Conservation (phyloP, 768 basidiomycete genomes). For the Phaeotremella skinneri region DNA sequence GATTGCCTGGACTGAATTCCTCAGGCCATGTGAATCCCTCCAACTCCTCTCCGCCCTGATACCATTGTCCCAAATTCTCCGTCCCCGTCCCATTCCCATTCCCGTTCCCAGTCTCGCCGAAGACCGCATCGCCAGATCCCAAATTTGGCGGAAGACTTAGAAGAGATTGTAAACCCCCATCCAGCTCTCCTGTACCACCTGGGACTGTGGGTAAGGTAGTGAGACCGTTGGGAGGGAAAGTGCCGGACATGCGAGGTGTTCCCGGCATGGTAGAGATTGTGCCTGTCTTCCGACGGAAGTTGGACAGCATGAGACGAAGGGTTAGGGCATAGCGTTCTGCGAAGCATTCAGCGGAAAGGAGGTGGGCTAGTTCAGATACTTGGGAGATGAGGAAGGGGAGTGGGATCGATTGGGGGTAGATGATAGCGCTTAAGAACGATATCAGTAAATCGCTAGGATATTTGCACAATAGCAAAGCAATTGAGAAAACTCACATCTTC, state of each 20-base stretch:
- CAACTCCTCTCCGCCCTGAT: slow-evolving; percentile 66
- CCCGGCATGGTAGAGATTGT: slow-evolving; percentile 53
- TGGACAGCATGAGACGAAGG: slow-evolving; percentile 87
- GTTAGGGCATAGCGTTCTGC: slow-evolving; percentile 91
- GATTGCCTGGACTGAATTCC: slow-evolving; percentile 69
- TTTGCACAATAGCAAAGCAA: not conserved
- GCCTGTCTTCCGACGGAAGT: slow-evolving; percentile 82
- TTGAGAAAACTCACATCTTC: slow-evolving; percentile 61
- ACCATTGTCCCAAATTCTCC: slow-evolving; percentile 59
- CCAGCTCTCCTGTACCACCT: slow-evolving; percentile 12
- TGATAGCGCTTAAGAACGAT: slow-evolving; percentile 58
- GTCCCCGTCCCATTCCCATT: slow-evolving; percentile 13
- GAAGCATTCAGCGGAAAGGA: slow-evolving; percentile 79
- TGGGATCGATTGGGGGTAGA: slow-evolving; percentile 83
- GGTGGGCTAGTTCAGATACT: slow-evolving; percentile 84
- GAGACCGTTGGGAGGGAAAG: not conserved
- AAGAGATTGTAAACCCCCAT: slow-evolving; percentile 42
- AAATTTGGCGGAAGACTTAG: slow-evolving; percentile 26
- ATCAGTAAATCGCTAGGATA: slow-evolving; percentile 9
- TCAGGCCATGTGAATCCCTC: slow-evolving; percentile 68
- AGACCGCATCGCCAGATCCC: slow-evolving; percentile 14
- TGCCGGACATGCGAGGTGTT: slow-evolving; percentile 32
- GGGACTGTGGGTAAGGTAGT: slow-evolving; percentile 16
- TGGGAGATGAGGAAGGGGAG: slow-evolving; percentile 71
- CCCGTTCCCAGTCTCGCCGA: slow-evolving; percentile 4